phyloP scores from a whole-genome alignment of 1,284 basidiomycete species.

The Irpex sp. region DNA sequence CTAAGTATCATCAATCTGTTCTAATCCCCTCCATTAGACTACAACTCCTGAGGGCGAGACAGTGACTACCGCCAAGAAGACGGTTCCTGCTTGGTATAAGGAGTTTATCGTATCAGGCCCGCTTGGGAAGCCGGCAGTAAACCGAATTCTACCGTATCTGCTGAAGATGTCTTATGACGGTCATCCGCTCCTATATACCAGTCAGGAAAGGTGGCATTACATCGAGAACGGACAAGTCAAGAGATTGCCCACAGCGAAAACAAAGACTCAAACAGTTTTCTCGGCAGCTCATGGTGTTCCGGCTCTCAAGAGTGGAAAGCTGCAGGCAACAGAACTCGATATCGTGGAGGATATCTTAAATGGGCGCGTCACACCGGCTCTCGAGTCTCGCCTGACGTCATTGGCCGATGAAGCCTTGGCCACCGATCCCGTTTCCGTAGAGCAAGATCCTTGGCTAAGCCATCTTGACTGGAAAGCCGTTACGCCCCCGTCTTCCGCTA shows the following conservation, averaged over 20 bases:
- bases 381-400: slow-evolving; percentile 29
- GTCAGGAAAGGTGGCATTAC: slow-evolving; percentile 69
- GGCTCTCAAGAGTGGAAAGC: slow-evolving; percentile 33
- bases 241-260: slow-evolving; percentile 34
- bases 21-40: neutral
- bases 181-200: slow-evolving; percentile 61
- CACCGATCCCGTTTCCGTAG: slow-evolving; percentile 14
- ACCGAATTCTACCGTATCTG: slow-evolving; percentile 73
- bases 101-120: slow-evolving; percentile 47
- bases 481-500: slow-evolving; percentile 1
- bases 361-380: slow-evolving; percentile 31
- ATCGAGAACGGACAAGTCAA: slow-evolving; percentile 31
- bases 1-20: neutral
- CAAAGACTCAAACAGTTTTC: slow-evolving; percentile 40
- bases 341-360: slow-evolving; percentile 41
- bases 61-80: neutral
- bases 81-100: slow-evolving; percentile 73
- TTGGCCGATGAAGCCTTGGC: slow-evolving; percentile 35
- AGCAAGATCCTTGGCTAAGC: slow-evolving; percentile 52
- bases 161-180: slow-evolving; percentile 76
- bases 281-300: slow-evolving; percentile 38
- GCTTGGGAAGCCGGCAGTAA: slow-evolving; percentile 51
- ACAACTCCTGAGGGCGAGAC: neutral
- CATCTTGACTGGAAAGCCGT: slow-evolving; percentile 63
- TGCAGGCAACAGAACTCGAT: slow-evolving; percentile 35